Base-by-base conservation (phyloP, 768 basidiomycete species). In the Pleurotus sapidus region DNA sequence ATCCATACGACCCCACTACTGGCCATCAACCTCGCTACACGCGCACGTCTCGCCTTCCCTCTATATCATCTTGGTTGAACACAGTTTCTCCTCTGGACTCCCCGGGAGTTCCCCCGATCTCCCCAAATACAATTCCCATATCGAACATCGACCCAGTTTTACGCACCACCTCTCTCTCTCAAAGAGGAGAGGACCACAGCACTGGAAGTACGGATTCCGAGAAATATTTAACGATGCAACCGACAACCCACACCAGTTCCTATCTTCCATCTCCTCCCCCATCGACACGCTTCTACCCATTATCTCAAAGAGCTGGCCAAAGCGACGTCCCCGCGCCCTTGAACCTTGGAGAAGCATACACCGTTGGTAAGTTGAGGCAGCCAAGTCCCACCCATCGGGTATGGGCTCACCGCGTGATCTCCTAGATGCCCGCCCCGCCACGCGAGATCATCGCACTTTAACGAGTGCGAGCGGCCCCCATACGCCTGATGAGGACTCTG, bases 1-100 rank as follows among this genome's bases (percentile, higher is more conserved):
- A 54, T 24, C 27, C 59, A 12, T 15, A 27, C 8, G 55, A 55
- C 38, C 42, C 43, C 55, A 47, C 49, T 12, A 20, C 60, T 9
- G 56, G 57, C 30, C 59, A 49, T 46, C n/a, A n/a, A 2, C 12
- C 57, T n/a, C 59, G 34, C 60, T 11, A 59, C 46, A 56, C 25
- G 61, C 27, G 59, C 60, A 55, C 47, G 27, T 12, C 68, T 5
- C 82, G 79, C 37, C 79, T 89, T 9, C 87, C 87, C 0, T 76
- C 87, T 50, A 89, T 89, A 49, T 84, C 87, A 0, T 80, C 87
- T 1, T 89, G 87, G 87, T 75, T 89, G 80, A 80, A 46, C 59
- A 61, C 62, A 58, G 63, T 48, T 69, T 43, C 63, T 72, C 64
- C 57, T 66, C 2, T 60, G 69, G 63, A 68, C 73, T 49, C 70